Base-by-base conservation (phyloP, 768 basidiomycete species). In the Panellus pusillus region DNA sequence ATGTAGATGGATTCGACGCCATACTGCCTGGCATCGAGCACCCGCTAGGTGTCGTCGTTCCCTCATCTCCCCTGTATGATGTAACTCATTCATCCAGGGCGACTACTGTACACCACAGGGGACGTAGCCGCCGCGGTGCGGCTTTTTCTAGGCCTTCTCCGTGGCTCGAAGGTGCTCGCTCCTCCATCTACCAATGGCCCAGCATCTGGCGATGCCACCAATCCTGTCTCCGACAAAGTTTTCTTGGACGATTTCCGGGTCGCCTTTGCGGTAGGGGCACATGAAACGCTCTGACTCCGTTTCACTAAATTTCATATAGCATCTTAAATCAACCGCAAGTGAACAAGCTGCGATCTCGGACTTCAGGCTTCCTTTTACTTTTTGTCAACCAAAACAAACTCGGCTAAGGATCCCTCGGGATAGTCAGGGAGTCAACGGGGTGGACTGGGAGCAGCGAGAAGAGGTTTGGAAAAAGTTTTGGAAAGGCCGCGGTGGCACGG, bases 21-120 rank as follows among this genome's bases (percentile, higher is more conserved):
- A 80, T 91, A 37, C 70, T 84, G 50, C 79, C 87, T 41, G 85
- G 85, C 8, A 84, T 93, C 29, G 89, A 92, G 55, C 87, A 92
- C 69, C 83, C 91, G 14, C 70, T 93, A 59, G 91, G 91, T 86
- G 66, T 47, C 48, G 2, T 46, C 13, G 14, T 47, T 14, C 40
- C 11, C 20, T 36, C 39, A 37, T 44, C 15, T 24, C 24, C 24
- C 3, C 56, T 43, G 24, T 20, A 32, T 18, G 7, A 24, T 37
- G 12, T 41, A 46, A 44, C 49, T 52, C n/a, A 40, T 44, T 48
- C 31, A 50, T 50, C 28, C 48, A 92, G 96, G 92, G 31, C 79
- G 95, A 37, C 71, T 98, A 56, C 73, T 93, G 36, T 98, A 97
- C 67, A 93, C 91, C 1, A 87, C 89, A n/a, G 94, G 95, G 11